Conservation (phyloP, 2,329 filamentous ascomycete species). For the Colletotrichum tofieldiae region DNA sequence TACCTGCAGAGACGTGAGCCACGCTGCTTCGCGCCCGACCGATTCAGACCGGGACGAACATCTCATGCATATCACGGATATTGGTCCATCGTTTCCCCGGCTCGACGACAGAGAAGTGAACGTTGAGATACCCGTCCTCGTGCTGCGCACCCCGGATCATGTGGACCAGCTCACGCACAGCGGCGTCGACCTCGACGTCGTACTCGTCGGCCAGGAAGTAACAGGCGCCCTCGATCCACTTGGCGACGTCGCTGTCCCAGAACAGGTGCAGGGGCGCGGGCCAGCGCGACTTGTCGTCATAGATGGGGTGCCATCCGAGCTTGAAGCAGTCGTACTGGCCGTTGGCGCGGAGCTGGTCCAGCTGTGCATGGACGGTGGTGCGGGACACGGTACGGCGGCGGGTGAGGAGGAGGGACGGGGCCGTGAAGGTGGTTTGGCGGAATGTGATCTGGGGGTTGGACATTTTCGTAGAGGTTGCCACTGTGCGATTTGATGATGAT, state of each 20-base stretch:
- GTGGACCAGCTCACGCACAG: conserved; percentile 69
- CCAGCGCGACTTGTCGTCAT: conserved; percentile 65
- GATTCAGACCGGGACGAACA: conserved; percentile 57
- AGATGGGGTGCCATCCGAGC: conserved; percentile 69
- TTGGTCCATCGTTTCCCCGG: conserved; percentile 71
- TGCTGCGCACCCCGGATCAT: conserved; percentile 73
- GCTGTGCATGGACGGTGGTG: conserved; percentile 65
- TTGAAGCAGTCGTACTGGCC: conserved; percentile 73
- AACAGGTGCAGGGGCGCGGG: conserved; percentile 73
- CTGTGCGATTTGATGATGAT: neutral
- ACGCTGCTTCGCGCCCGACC: neutral
- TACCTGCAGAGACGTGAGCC: conserved; percentile 57
- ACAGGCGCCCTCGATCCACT: conserved; percentile 76
- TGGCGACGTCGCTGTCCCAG: conserved; percentile 70
- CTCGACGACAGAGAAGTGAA: conserved; percentile 74
- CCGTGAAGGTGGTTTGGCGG: conserved; percentile 54
- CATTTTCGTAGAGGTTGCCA: conserved; percentile 43
- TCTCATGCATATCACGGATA: conserved; percentile 73
- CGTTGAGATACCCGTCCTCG: conserved; percentile 74
- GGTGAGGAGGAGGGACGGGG: conserved; percentile 53
- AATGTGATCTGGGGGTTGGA: conserved; percentile 56
- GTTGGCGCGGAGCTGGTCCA: conserved; percentile 67
- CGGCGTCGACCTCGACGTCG: conserved; percentile 63
- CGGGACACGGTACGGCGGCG: conserved; percentile 53
- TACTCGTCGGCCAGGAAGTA: conserved; percentile 65